These are phyloP conservation scores for Annulohypoxylon maeteangense DNA, from an alignment of 495 filamentous ascomycete species.

Conservation along the genomic window DNA sequence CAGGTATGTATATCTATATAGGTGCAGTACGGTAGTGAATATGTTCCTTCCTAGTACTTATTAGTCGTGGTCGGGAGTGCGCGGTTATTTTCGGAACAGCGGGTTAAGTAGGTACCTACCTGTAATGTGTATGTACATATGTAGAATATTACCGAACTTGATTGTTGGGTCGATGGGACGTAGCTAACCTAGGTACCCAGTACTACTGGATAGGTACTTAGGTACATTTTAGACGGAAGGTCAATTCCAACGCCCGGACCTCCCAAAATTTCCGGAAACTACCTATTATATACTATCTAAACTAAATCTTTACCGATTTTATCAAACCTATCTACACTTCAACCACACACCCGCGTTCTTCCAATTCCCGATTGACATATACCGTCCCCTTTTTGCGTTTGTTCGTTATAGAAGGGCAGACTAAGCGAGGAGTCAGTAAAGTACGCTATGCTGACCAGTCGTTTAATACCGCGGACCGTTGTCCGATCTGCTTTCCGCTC, in stretches of 20 bases:
- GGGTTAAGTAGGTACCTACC: neutral
- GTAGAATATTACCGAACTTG: conserved; percentile 1
- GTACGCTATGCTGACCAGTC: conserved; percentile 73
- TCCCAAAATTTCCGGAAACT: conserved; percentile 39
- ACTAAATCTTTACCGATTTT: neutral
- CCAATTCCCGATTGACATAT: conserved; percentile 37
- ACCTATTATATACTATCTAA: too few relatives aligned
- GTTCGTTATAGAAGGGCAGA: conserved; percentile 28
- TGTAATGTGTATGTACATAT: conserved; percentile 29
- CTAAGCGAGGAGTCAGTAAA: conserved; percentile 8
- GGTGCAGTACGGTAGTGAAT: too few relatives aligned
- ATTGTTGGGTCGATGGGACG: conserved; percentile 18
- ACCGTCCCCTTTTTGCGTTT: conserved; percentile 45
- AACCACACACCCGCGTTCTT: conserved; percentile 31
- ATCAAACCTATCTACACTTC: conserved; percentile 15
- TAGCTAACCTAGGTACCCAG: neutral
- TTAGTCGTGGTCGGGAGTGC: too few relatives aligned
- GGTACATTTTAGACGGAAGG: neutral
- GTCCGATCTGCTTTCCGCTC: conserved; percentile 72
- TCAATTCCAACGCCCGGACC: conserved; percentile 32
- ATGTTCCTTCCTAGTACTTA: too few relatives aligned
- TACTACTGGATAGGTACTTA: neutral
- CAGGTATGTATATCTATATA: too few relatives aligned
- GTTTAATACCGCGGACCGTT: conserved; percentile 72
- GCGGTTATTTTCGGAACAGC: neutral